These are phyloP conservation scores for Rhizomucor pusillus DNA, from an alignment of 371 early-diverging fungal species.

Conservation along the genomic window DNA sequence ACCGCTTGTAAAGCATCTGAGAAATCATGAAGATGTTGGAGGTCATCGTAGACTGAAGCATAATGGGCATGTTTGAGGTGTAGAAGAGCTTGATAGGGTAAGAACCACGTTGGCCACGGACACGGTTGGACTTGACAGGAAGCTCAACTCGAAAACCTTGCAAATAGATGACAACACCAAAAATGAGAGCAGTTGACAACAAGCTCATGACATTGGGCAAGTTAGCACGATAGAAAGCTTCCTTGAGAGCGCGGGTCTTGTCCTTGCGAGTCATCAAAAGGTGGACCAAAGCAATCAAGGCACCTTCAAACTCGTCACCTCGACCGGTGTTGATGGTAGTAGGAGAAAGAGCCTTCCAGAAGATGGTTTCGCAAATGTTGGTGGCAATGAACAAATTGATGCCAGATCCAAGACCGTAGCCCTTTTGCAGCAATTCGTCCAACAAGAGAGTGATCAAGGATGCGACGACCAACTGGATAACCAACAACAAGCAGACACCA, in stretches of 20 bases:
- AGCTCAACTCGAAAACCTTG: conserved; percentile 99
- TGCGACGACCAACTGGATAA: conserved; percentile 97
- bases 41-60: conserved; percentile 98
- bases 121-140: conserved; percentile 95
- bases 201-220: conserved; percentile 97
- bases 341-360: conserved; percentile 99
- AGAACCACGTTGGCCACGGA: conserved; percentile 95
- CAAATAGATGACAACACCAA: conserved; percentile 97
- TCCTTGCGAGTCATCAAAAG: conserved; percentile 93
- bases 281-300: conserved; percentile 95
- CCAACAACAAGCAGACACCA: conserved; percentile 89
- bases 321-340: conserved; percentile 96
- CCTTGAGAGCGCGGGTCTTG: conserved; percentile 97
- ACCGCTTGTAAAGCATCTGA: conserved; percentile 94
- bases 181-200: conserved; percentile 87
- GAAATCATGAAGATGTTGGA: conserved; percentile 97
- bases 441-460: conserved; percentile 97
- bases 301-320: conserved; percentile 99
- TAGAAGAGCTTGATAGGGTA: conserved; percentile 99
- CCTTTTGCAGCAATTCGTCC: conserved; percentile 99
- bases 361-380: conserved; percentile 98
- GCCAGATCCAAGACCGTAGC: conserved; percentile 99
- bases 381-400: conserved; percentile 99
- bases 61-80: conserved; percentile 99
- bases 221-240: conserved; percentile 97